Evolutionary conservation across 176 grass and related monocot genomes (phyloP).

Genomic region (Cenchrus americanus): DNA sequence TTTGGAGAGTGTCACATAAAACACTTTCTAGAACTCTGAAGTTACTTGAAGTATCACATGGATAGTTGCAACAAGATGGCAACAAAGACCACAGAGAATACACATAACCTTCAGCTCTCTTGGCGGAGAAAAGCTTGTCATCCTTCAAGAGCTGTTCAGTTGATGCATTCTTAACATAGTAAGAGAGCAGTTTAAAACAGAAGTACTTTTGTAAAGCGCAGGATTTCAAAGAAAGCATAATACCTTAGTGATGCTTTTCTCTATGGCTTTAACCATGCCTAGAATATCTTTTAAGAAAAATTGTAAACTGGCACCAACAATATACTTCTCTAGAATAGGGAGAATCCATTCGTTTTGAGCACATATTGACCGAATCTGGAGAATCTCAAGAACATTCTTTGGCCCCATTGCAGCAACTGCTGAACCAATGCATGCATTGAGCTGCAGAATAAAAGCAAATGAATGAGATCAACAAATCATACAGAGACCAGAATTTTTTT

Average conservation of each 20-base stretch:
- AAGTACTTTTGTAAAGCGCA: conserved; percentile 25
- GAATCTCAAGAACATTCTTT: conserved; percentile 76
- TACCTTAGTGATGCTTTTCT: conserved; percentile 79
- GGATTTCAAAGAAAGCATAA: conserved; percentile 10
- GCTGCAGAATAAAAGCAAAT: conserved; percentile 63
- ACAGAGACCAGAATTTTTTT: not conserved
- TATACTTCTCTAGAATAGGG: conserved; percentile 78
- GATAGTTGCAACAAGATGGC: conserved; percentile 92
- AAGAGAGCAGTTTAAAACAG: conserved; percentile 23
- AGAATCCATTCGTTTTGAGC: conserved; percentile 88
- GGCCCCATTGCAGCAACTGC: conserved; percentile 83
- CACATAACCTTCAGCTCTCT: conserved; percentile 83
- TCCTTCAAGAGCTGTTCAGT: conserved; percentile 72
- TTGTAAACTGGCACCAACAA: conserved; percentile 79
- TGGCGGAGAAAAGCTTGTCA: conserved; percentile 76
- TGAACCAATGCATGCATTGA: conserved; percentile 84
- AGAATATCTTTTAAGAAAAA: conserved; percentile 83
- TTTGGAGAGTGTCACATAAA: conserved; percentile 70
- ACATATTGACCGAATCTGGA: conserved; percentile 67
- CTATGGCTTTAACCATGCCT: conserved; percentile 61
- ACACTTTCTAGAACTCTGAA: conserved; percentile 67
- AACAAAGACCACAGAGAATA: conserved; percentile 95
- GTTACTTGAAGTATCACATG: conserved; percentile 69
- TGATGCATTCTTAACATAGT: conserved; percentile 35
- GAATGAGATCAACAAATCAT: conserved; percentile 18